These are phyloP conservation scores for Cyclocybe cylindracea DNA, from an alignment of 768 basidiomycete species.

Conservation along the genomic window DNA sequence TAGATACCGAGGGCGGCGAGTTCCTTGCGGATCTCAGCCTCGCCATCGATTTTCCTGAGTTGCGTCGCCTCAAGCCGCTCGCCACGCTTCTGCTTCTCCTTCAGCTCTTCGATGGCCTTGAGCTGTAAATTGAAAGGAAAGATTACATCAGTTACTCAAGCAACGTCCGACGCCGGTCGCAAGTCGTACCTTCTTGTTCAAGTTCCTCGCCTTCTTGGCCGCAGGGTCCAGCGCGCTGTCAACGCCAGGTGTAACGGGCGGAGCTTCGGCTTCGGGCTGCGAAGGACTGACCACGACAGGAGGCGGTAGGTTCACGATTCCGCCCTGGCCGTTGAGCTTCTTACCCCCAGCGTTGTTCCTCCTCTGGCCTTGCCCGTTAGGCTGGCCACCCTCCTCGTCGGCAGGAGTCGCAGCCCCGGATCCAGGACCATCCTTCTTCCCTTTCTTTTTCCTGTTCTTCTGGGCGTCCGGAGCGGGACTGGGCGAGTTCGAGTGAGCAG, in stretches of 20 bases:
- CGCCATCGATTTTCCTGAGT: conserved; percentile 94
- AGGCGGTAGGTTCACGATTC: conserved; percentile 7
- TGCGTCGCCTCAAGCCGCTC: conserved; percentile 95
- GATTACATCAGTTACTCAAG: background rate
- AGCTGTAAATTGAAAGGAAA: conserved; percentile 49
- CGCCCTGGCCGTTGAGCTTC: conserved; percentile 23
- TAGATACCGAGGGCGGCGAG: conserved; percentile 44
- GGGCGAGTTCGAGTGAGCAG: conserved; percentile 24
- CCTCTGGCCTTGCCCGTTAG: conserved; percentile 24
- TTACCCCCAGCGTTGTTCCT: conserved; percentile 29
- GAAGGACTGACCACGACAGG: conserved; percentile 7
- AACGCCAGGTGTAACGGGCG: conserved; percentile 55
- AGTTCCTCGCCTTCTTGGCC: conserved; percentile 92
- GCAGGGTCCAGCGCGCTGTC: conserved; percentile 69
- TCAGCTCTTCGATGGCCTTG: conserved; percentile 98
- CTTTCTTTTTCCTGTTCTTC: conserved; percentile 63
- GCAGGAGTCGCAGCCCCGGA: conserved; percentile 15
- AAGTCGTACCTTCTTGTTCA: conserved; percentile 87
- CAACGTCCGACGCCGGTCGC: background rate
- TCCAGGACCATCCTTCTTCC: conserved; percentile 32
- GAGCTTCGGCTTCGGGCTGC: conserved; percentile 19
- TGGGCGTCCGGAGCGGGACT: conserved; percentile 44
- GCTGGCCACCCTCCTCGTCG: conserved; percentile 14
- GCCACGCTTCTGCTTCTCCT: conserved; percentile 86
- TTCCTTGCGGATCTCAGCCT: conserved; percentile 82